phyloP scores from a whole-genome alignment of 768 basidiomycete genomes.

The Tylopilus rubrobrunneus region DNA sequence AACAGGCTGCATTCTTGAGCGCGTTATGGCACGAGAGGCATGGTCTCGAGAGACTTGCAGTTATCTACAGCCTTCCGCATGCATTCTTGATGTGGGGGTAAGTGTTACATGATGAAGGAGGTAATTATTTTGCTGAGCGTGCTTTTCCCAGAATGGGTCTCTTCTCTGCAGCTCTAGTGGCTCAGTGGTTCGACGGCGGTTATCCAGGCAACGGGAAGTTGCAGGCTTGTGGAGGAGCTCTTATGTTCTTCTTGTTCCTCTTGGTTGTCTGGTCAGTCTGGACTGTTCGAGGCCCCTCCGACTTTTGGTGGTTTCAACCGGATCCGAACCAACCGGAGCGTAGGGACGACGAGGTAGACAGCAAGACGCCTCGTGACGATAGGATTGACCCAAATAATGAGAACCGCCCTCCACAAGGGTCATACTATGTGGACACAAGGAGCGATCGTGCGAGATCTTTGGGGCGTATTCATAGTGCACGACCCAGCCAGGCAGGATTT shows the following conservation, averaged over 20 bases:
- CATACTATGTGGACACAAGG: neutral
- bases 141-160: conserved; percentile 22
- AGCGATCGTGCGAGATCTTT: neutral
- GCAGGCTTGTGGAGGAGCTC: neutral
- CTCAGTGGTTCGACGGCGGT: conserved; percentile 20
- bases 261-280: neutral
- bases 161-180: conserved; percentile 25
- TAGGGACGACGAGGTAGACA: neutral
- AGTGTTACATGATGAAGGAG: conserved; percentile 20
- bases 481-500: neutral
- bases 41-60: conserved; percentile 48
- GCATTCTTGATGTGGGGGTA: conserved; percentile 59
- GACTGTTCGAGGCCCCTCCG: neutral
- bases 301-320: conserved; percentile 27
- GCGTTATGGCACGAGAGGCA: conserved; percentile 24
- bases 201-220: neutral
- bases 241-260: neutral
- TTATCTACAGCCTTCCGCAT: conserved; percentile 53
- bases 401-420: neutral
- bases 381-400: neutral
- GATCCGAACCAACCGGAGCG: conserved; percentile 4
- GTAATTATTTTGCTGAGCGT: neutral
- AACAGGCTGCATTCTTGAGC: conserved; percentile 13
- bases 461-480: neutral
- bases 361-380: neutral